These are phyloP conservation scores for Polygonum maritimum DNA, from an alignment of 148 eudicot genomes.

Conservation along the genomic window DNA sequence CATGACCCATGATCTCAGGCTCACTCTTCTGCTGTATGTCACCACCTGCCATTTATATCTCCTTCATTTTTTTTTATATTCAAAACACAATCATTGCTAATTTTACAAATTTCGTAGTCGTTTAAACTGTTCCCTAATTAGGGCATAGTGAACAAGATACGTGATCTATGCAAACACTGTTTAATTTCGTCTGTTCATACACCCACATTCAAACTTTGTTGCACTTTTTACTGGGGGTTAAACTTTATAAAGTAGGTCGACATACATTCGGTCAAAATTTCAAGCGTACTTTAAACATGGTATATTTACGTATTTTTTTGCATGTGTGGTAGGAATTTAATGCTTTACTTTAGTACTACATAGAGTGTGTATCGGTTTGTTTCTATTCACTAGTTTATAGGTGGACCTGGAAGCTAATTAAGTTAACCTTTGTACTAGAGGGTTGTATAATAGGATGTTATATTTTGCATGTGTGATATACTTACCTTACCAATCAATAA, in stretches of 20 bases:
- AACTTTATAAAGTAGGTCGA: background rate
- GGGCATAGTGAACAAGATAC: background rate
- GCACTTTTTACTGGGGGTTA: background rate
- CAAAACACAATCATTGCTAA: background rate
- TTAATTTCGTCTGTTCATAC: background rate
- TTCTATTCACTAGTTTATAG: too few species aligned
- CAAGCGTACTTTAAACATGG: too few species aligned
- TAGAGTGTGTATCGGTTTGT: too few species aligned
- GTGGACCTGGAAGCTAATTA: too few species aligned
- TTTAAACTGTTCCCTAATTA: background rate
- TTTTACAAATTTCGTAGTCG: background rate
- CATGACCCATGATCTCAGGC: constrained; percentile 5
- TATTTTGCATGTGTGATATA: too few species aligned
- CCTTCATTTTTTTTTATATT: background rate
- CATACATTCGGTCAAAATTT: too few species aligned
- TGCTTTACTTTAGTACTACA: too few species aligned
- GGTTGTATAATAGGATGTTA: too few species aligned
- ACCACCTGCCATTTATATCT: background rate
- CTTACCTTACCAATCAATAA: too few species aligned
- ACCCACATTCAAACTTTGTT: background rate
- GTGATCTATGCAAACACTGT: background rate
- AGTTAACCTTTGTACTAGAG: too few species aligned
- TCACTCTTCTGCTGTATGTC: background rate
- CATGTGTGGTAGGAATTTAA: too few species aligned
- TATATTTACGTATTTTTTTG: too few species aligned